Evolutionary conservation across 148 eudicot genomes (phyloP).

Genomic region (Limonium bicolor): DNA sequence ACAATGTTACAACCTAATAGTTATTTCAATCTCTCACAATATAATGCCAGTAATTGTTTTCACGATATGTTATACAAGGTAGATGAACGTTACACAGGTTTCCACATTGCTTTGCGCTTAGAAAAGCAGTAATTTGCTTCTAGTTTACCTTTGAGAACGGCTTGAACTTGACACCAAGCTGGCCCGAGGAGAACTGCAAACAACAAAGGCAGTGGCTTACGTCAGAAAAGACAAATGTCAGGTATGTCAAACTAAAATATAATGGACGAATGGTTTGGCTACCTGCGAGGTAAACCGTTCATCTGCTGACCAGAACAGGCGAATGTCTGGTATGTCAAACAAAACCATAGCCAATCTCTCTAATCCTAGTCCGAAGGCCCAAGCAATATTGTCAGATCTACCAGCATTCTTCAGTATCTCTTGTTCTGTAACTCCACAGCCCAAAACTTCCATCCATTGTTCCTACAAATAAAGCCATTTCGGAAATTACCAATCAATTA

Average conservation of each 20-base stretch:
- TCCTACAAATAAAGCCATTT: slow-evolving; percentile 44
- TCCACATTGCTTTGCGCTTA: too few species aligned
- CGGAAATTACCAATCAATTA: too few species aligned
- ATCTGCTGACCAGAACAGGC: slow-evolving; percentile 88
- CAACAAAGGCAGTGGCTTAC: background rate
- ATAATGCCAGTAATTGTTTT: too few species aligned
- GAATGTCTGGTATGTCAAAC: slow-evolving; percentile 90
- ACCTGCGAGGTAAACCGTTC: slow-evolving; percentile 93
- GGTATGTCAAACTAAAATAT: background rate
- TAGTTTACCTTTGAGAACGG: slow-evolving; percentile 93
- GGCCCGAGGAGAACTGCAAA: slow-evolving; percentile 67
- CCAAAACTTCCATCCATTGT: slow-evolving; percentile 94
- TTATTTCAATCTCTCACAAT: too few species aligned
- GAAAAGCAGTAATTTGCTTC: too few species aligned
- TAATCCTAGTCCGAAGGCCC: slow-evolving; percentile 98
- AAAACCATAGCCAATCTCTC: slow-evolving; percentile 97
- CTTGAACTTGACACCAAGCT: slow-evolving; percentile 81
- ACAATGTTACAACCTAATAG: too few species aligned
- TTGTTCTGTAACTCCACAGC: slow-evolving; percentile 94
- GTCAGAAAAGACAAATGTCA: background rate
- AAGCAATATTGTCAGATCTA: slow-evolving; percentile 55
- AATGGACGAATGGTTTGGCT: background rate
- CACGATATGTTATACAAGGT: too few species aligned
- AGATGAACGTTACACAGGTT: too few species aligned
- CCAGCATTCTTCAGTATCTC: slow-evolving; percentile 83